A percentile compares a stretch with the other conserved stretches of the same genome.
Conservation (phyloP, 139 green algal species). For the Mesostigma viride region DNA sequence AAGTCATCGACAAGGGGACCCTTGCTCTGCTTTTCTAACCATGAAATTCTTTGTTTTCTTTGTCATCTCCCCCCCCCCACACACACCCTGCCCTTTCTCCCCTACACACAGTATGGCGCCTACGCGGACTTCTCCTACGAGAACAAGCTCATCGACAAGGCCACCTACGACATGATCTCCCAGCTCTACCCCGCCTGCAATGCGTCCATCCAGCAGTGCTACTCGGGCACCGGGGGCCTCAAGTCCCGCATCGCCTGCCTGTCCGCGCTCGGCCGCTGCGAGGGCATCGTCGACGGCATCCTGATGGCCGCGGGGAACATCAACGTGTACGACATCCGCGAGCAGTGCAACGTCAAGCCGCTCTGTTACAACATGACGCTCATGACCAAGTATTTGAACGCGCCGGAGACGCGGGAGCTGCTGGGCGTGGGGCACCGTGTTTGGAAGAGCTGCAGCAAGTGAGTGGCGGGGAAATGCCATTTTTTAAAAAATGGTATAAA, state of each 20-base stretch:
- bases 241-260: slow-evolving; percentile 12
- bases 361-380: slow-evolving; percentile 41
- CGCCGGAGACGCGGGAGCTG: slow-evolving; percentile 8
- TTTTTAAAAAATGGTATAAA: too few relatives aligned
- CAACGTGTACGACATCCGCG: slow-evolving; percentile 29
- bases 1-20: too few relatives aligned
- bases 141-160: slow-evolving; percentile 54
- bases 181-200: neutral
- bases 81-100: too few relatives aligned
- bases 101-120: slow-evolving; percentile 59
- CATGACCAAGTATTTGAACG: slow-evolving; percentile 26
- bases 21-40: too few relatives aligned
- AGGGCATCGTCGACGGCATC: slow-evolving; percentile 18
- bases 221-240: neutral
- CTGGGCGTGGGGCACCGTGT: slow-evolving; percentile 29
- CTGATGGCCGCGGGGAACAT: slow-evolving; percentile 14
- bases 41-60: too few relatives aligned
- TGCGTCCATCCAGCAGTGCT: neutral
- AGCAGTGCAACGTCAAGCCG: slow-evolving; percentile 21
- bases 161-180: neutral
- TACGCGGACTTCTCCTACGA: slow-evolving; percentile 66
- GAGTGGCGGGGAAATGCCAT: too few relatives aligned
- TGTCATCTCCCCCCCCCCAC: too few relatives aligned
- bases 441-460: slow-evolving; percentile 22
- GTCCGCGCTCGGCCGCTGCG: slow-evolving; percentile 13